phyloP scores from a whole-genome alignment of 2,329 filamentous ascomycete species.

The Albophoma yamanashiensis region DNA sequence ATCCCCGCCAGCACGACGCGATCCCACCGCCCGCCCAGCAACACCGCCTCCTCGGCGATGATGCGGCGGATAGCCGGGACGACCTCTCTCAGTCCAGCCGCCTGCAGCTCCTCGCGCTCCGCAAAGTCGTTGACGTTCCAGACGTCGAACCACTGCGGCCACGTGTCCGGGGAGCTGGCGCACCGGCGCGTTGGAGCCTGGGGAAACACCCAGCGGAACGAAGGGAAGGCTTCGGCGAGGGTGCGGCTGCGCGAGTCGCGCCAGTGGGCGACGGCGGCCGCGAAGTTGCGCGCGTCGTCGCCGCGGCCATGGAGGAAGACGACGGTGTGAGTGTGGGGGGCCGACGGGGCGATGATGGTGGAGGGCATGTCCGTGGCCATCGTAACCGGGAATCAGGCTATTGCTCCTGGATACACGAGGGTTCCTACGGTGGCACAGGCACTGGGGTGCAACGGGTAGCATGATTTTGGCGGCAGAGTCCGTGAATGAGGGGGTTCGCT shows the following conservation, averaged over 20 bases:
- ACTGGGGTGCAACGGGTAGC: neutral
- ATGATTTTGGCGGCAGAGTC: no score
- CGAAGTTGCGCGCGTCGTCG: neutral
- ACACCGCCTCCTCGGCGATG: neutral
- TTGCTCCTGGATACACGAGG: neutral
- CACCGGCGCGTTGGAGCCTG: neutral
- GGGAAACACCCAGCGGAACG: neutral
- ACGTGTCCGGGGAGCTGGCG: neutral
- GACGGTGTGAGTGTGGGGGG: neutral
- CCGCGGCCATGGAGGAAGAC: neutral
- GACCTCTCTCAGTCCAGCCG: neutral
- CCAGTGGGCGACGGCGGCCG: neutral
- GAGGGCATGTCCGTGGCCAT: neutral
- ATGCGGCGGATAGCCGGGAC: neutral
- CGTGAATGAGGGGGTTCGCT: no score
- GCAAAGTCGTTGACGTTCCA: neutral
- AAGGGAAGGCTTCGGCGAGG: neutral
- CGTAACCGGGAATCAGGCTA: neutral
- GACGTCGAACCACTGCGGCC: neutral
- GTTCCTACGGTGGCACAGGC: neutral
- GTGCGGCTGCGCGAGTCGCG: neutral
- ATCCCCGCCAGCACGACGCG: neutral
- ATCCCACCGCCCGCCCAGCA: neutral
- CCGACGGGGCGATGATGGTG: neutral
- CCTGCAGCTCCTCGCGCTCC: neutral